Percentiles rank a stretch among this genome's conserved stretches.
These are phyloP conservation scores for Hypocreales sp. DNA, from an alignment of 2,329 filamentous ascomycete species.

Conservation along the genomic window DNA sequence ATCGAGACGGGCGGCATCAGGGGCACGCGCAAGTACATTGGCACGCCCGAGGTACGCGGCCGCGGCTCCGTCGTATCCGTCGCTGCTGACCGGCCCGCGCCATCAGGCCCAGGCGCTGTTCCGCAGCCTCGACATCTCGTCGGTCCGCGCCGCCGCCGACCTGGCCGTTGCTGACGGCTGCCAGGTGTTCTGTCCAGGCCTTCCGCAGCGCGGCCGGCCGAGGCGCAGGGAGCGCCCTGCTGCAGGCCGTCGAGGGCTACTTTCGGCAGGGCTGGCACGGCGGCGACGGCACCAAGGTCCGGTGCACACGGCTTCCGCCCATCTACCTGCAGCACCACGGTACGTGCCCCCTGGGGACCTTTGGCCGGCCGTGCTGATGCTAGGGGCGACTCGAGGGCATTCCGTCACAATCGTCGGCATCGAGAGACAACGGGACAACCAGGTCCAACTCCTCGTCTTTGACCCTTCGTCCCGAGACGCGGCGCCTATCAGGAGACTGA, in stretches of 20 bases:
- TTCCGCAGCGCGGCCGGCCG: conserved; percentile 33
- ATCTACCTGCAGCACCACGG: conserved; percentile 81
- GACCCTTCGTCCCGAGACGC: conserved; percentile 72
- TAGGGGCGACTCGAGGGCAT: conserved; percentile 56
- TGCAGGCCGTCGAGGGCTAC: conserved; percentile 56
- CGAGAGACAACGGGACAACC: conserved; percentile 51
- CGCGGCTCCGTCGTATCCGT: no score
- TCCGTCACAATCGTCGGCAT: conserved; percentile 83
- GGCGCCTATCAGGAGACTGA: conserved; percentile 42
- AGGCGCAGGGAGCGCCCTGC: conserved; percentile 35
- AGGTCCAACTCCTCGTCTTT: conserved; percentile 63
- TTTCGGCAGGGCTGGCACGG: conserved; percentile 39
- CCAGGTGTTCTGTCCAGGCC: conserved; percentile 45
- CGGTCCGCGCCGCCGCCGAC: no score
- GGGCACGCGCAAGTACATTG: conserved; percentile 89
- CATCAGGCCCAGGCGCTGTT: conserved; percentile 65
- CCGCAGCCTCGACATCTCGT: conserved; percentile 50
- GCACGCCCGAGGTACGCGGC: conserved; percentile 61
- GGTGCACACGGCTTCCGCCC: conserved; percentile 57
- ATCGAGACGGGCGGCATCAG: conserved; percentile 74
- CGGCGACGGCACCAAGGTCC: conserved; percentile 41
- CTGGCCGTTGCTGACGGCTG: not conserved
- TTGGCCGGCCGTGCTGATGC: no score
- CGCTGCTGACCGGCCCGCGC: no score
- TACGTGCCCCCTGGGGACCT: no score